Base-by-base conservation (phyloP, 129 eudicot genomes). In the Apium graveolens region DNA sequence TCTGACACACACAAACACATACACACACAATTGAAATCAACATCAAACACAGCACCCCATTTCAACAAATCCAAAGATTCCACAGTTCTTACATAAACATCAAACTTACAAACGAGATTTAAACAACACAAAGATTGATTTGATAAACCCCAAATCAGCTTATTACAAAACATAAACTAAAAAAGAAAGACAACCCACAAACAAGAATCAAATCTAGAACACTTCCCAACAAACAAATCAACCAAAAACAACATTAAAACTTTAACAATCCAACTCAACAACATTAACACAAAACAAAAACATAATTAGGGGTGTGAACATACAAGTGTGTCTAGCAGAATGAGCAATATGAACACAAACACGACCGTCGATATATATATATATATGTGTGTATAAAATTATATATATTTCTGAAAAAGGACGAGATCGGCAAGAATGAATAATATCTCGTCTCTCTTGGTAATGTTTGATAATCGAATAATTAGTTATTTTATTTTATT, bases 371-470 rank as follows among this genome's bases (percentile, higher is more conserved):
- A 60, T 60, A 60, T 60, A 26, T 57, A 57, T 57, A 57, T 24
- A 57, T n/a, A 8, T n/a, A 3, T 57, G 12, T 57, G 66, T 57
- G 11, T 57, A 24, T 53, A 57, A 13, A 42, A 42, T 42, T 42
- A 11, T 11, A 44, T 38, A 20, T 1, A 45, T 53, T 6, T 4
- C 53, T 14, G 53, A 21, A 46, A 16, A 46, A 46, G 27, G 18
- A 13, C n/a, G 68, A 60, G 68, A 60, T 60, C 68, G 68, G 68
- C 68, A 60, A 60, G 68, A 60, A 60, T 60, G 68, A 60, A 60
- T 9, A 60, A 60, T 60, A 1, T 55, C 0, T 55, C 5, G n/a
- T 55, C 12, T 60, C 29, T 60, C 34, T n/a, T 29, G 32, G 3
- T 9, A 57, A n/a, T n/a, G 68, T n/a, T 60, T 57, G 65, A 57